Evolutionary conservation across 2,329 filamentous ascomycete species (phyloP).

Genomic region (Cytospora paraplurivora): DNA sequence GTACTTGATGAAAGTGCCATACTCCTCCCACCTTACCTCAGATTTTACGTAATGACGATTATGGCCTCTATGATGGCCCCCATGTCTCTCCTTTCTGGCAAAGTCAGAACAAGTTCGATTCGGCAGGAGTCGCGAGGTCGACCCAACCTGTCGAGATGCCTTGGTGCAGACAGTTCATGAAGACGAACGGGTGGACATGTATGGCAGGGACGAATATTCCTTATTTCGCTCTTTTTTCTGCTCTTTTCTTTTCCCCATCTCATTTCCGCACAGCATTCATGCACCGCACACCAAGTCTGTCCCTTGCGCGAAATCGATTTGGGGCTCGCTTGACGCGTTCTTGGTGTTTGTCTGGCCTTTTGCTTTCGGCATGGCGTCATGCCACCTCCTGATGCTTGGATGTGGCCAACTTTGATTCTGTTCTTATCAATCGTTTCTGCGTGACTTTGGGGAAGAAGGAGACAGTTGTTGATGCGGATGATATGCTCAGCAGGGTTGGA

Average conservation of each 20-base stretch:
- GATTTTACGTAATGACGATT: constrained; percentile 27
- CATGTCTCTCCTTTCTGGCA: constrained; percentile 15
- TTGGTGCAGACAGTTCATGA: constrained; percentile 34
- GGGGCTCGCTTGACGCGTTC: constrained; percentile 9
- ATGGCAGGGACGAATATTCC: constrained; percentile 26
- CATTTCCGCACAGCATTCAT: constrained; percentile 4
- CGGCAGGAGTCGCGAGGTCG: constrained; percentile 27
- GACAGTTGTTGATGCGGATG: constrained; percentile 4
- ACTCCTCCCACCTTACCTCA: constrained; percentile 12
- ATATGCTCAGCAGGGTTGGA: not conserved
- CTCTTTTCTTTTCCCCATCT: constrained; percentile 35
- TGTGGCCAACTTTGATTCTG: constrained; percentile 9
- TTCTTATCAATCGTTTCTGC: constrained; percentile 27
- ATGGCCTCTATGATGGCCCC: constrained; percentile 14
- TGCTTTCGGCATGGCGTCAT: constrained; percentile 9
- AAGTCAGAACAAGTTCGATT: constrained; percentile 13
- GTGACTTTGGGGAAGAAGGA: constrained; percentile 12
- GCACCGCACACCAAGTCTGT: constrained; percentile 11
- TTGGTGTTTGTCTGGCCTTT: constrained; percentile 11
- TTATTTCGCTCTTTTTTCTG: constrained; percentile 30
- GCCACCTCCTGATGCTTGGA: constrained; percentile 10
- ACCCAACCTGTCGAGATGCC: constrained; percentile 29
- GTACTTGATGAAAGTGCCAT: not conserved
- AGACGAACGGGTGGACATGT: constrained; percentile 24
- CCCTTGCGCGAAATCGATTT: constrained; percentile 3